phyloP scores from a whole-genome alignment of 208 protist species.

The Lotmaria passim region DNA sequence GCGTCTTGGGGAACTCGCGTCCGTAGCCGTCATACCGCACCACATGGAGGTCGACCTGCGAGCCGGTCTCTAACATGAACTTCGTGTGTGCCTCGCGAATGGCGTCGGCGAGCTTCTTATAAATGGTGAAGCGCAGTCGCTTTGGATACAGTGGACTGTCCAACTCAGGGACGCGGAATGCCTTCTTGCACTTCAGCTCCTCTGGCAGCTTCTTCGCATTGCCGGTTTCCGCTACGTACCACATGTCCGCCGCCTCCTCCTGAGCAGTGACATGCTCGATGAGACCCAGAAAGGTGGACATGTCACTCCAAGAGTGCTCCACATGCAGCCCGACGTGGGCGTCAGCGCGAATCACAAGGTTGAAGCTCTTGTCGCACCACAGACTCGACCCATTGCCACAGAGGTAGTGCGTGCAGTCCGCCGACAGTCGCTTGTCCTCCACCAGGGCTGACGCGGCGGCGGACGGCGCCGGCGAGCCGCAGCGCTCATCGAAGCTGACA shows the following conservation, averaged over 20 bases:
- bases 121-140: slow-evolving; percentile 70
- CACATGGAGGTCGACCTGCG: slow-evolving; percentile 69
- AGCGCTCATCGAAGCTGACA: slow-evolving; percentile 71
- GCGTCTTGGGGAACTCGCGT: slow-evolving; percentile 42
- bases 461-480: slow-evolving; percentile 18
- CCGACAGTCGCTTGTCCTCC: slow-evolving; percentile 31
- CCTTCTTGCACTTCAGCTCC: slow-evolving; percentile 31
- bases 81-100: slow-evolving; percentile 52
- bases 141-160: slow-evolving; percentile 39
- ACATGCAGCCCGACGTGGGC: slow-evolving; percentile 69
- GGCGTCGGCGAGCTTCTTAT: slow-evolving; percentile 48
- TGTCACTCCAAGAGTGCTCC: slow-evolving; percentile 87
- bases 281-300: slow-evolving; percentile 57
- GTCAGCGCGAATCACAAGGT: slow-evolving; percentile 63
- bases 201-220: slow-evolving; percentile 45
- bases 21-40: slow-evolving; percentile 57
- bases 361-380: slow-evolving; percentile 89
- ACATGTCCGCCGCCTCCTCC: slow-evolving; percentile 58
- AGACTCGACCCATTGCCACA: slow-evolving; percentile 73
- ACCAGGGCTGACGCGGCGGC: slow-evolving; percentile 5
- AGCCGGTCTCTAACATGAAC: slow-evolving; percentile 42
- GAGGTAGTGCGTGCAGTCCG: slow-evolving; percentile 55
- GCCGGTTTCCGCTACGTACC: slow-evolving; percentile 47
- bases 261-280: slow-evolving; percentile 57
- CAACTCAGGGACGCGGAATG: slow-evolving; percentile 23